Base-by-base conservation (phyloP, 2,329 filamentous ascomycete species). In the Phaeosphaeria sp. region DNA sequence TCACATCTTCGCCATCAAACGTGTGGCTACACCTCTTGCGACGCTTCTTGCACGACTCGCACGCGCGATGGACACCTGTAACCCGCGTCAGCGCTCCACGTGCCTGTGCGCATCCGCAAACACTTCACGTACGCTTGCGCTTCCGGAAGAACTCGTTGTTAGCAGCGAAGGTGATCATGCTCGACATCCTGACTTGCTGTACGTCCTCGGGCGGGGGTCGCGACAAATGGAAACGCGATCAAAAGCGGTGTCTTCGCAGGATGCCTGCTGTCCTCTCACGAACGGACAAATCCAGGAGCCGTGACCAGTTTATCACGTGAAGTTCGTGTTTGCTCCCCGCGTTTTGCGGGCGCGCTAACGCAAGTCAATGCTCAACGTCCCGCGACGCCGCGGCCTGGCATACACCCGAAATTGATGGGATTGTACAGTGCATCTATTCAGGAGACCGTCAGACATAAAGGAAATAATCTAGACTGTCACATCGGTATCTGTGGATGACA, bases 121-220 rank as follows among this genome's bases (percentile, higher is more conserved):
- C 55, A 57, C 60, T 62, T 51, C 22, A 66, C 69, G 58, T 62
- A 74, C 78, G 71, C 61, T 79, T 80, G 47, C 78, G 73, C 64
- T 80, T 80, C 58, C 78, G 66, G 66, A 79, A 79, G 65, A 77
- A 77, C 58, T 79, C 77, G 64, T 78, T 79, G 54, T 79, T 78
- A n/a, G 78, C 77, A 23, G 78, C 77, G 56, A 80, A 80, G 25
- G 77, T 80, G 55, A 78, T 78, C 71, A 79, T 78, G 22, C 72
- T 76, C 46, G 76, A 77, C 77, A 79, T 78, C 10, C 55, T 62
- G 61, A 53, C 54, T 60, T 25, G 47, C 54, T 27, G 42, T 39
- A 15, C 30, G 30, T 15, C 13, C 30, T 36, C 13, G 30, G 18
- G 52, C 33, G 56, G 52, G 25, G 61, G 52, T 59, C 49, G 43